Base-by-base conservation (phyloP, 139 green algal genomes). In the Spirogloea muscicola region DNA sequence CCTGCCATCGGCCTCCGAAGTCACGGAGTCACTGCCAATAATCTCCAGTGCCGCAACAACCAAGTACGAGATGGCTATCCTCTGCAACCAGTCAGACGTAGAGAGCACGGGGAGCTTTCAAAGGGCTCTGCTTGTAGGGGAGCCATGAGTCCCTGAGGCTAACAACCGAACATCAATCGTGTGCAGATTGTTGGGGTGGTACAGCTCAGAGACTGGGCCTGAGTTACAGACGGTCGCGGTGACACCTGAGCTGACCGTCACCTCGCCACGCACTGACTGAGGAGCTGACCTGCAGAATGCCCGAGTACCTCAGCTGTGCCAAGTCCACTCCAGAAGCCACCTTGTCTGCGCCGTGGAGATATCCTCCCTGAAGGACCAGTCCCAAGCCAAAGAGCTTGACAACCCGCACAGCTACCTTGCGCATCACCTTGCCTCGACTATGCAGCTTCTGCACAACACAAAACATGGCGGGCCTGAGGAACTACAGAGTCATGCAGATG, bases 361-460 rank as follows among this genome's bases (percentile, higher is more conserved):
- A 72, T 10, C 63, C 63, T 33, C 63, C 63, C 38, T 72, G 63
- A 7, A 72, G 27, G 7, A 62, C 34, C 6, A 72, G 37, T 6
- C 63, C 63, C 31, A 72, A 10, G 7, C 31, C 49, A 16, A 62
- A 72, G 9, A 72, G 48, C 49, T 72, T 72, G 27, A 57, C 27
- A 7, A 40, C 29, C 33, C 63, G 48, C 39, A n/a, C 63, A 7
- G 36, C 39, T 3, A 72, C 49, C 39, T 72, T 72, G 7, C 42
- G 25, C 16, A 63, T 3, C 6, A 40, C 63, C 39, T 34, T n/a
- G 6, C 59, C 9, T 7, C 5, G 43, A 36, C 59, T 68, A 10
- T 29, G 59, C 34, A 68, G n/a, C 59, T 36, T 68, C 59, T 68
- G 59, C 59, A n/a, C n/a, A n/a, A n/a, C n/a, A n/a, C n/a, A n/a